Conservation (phyloP, 2,329 filamentous ascomycete genomes). For the Ophiocordyceps australis region DNA sequence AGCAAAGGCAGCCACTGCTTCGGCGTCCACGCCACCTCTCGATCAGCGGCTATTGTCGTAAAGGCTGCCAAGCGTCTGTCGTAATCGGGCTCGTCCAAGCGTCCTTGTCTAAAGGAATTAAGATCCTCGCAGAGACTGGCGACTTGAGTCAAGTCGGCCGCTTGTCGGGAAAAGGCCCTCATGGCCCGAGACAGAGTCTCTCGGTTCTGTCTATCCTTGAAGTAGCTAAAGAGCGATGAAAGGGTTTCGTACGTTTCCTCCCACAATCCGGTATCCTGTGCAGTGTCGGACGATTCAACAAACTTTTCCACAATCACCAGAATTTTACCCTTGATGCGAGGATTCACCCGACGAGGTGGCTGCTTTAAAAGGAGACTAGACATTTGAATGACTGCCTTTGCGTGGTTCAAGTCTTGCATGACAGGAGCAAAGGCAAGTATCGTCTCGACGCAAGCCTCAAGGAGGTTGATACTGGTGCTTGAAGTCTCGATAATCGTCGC, state of each 20-base stretch:
- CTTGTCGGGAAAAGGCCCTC: constrained; percentile 46
- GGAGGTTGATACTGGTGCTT: constrained; percentile 49
- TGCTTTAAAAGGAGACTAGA: constrained; percentile 69
- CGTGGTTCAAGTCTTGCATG: constrained; percentile 48
- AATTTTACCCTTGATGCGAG: constrained; percentile 65
- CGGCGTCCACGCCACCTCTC: constrained; percentile 40
- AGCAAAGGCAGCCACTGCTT: constrained; percentile 76
- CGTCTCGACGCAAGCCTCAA: constrained; percentile 63
- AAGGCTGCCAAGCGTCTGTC: constrained; percentile 67
- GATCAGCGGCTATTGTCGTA: constrained; percentile 45
- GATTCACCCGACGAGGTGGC: constrained; percentile 66
- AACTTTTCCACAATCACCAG: constrained; percentile 70
- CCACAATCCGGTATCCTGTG: constrained; percentile 26
- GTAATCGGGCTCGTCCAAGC: constrained; percentile 77
- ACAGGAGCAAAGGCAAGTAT: constrained; percentile 60
- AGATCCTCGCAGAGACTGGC: constrained; percentile 58
- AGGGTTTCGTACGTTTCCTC: constrained; percentile 54
- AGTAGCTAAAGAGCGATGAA: constrained; percentile 74
- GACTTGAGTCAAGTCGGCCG: constrained; percentile 40
- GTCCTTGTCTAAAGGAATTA: constrained; percentile 57
- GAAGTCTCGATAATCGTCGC: constrained; percentile 44
- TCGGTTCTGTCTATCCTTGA: constrained; percentile 66
- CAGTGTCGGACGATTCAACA: constrained; percentile 39
- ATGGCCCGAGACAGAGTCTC: constrained; percentile 58
- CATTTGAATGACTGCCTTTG: constrained; percentile 62